A percentile compares a stretch with the other conserved stretches of the same genome.
Conservation (phyloP, 108 stramenopile genomes). For the Nannochloropsis gaditana region DNA sequence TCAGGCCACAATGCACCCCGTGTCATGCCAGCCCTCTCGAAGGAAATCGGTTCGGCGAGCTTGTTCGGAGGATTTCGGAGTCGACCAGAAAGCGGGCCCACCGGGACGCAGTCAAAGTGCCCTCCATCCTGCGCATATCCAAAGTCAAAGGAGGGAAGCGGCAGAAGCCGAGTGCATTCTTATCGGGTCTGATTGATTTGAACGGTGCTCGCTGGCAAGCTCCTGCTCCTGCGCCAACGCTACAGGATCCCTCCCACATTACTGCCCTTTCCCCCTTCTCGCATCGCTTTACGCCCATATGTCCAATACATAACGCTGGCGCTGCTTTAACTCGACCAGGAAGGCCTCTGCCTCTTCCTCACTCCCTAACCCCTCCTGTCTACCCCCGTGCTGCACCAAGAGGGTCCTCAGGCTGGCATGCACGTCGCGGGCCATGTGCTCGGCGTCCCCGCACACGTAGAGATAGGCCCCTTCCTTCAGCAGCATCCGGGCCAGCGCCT, state of each 20-base stretch:
- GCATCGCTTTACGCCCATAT: conserved; percentile 47
- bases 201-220: too few species aligned
- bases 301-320: conserved; percentile 52
- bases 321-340: conserved; percentile 34
- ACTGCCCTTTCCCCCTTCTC: background rate
- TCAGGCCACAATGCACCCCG: too few species aligned
- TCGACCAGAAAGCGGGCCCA: too few species aligned
- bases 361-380: background rate
- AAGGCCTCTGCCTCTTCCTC: conserved; percentile 16
- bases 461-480: conserved; percentile 49
- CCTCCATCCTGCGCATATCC: too few species aligned
- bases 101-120: too few species aligned
- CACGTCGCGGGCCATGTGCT: conserved; percentile 50
- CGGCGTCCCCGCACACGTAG: conserved; percentile 50
- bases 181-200: too few species aligned
- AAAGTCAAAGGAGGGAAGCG: too few species aligned
- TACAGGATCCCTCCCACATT: background rate
- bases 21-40: too few species aligned
- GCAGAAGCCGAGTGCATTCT: too few species aligned
- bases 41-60: too few species aligned
- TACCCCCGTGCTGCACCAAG: conserved; percentile 29
- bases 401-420: conserved; percentile 30
- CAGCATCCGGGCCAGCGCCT: conserved; percentile 42
- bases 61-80: too few species aligned
- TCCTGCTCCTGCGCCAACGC: too few species aligned